A percentile compares a stretch with the other conserved stretches of the same genome.
phyloP scores from a whole-genome alignment of 2,329 filamentous ascomycete species.

The Talaromyces amestolkiae region DNA sequence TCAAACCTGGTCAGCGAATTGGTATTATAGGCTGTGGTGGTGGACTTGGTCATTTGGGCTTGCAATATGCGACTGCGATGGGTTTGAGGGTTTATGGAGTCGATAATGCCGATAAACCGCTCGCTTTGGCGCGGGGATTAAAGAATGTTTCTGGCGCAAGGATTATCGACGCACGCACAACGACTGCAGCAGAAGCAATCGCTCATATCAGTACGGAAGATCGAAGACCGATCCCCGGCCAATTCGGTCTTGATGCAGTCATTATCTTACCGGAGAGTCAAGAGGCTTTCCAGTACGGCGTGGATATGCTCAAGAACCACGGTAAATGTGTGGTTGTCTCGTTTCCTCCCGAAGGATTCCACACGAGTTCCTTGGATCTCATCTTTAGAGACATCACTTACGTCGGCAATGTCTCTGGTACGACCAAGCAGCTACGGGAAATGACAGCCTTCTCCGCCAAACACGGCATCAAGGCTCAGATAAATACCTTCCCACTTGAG shows the following conservation, averaged over 20 bases:
- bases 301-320: slow-evolving; percentile 29
- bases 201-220: slow-evolving; percentile 24
- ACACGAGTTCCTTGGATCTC: slow-evolving; percentile 24
- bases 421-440: slow-evolving; percentile 24
- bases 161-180: slow-evolving; percentile 42
- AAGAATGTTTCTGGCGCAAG: slow-evolving; percentile 29
- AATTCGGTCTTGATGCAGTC: slow-evolving; percentile 49
- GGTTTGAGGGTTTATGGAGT: slow-evolving; percentile 53
- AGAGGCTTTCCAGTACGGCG: slow-evolving; percentile 19
- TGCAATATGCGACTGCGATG: slow-evolving; percentile 67
- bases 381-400: slow-evolving; percentile 28
- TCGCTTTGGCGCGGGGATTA: slow-evolving; percentile 32
- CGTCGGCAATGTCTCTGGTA: slow-evolving; percentile 25
- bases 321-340: slow-evolving; percentile 48
- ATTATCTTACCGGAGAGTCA: slow-evolving; percentile 44
- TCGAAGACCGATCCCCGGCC: slow-evolving; percentile 21
- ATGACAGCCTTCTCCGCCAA: slow-evolving; percentile 25
- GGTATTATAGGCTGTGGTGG: slow-evolving; percentile 66
- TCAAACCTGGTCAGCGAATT: slow-evolving; percentile 66
- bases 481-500: slow-evolving; percentile 23
- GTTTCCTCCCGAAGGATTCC: slow-evolving; percentile 40
- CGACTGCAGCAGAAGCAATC: slow-evolving; percentile 31
- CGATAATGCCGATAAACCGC: slow-evolving; percentile 29
- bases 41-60: slow-evolving; percentile 66
- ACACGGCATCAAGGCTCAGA: slow-evolving; percentile 23